Evolutionary conservation across 139 green algal genomes (phyloP).

Genomic region (Ettlia oleoabundans): DNA sequence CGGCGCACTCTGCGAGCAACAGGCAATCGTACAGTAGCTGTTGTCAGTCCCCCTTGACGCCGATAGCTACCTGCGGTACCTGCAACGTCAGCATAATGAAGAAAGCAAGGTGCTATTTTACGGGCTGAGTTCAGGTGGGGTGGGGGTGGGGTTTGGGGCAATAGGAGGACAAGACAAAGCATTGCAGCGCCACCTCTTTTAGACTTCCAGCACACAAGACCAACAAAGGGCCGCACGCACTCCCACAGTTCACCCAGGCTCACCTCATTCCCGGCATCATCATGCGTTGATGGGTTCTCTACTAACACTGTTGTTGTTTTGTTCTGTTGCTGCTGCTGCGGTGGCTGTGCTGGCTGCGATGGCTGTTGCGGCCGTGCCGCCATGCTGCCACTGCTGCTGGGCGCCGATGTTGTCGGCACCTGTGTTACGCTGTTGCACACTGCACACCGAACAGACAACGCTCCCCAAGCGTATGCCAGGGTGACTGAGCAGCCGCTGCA

Average conservation of each 20-base stretch:
- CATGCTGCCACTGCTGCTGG: neutral
- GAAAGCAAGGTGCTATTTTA: too few species aligned
- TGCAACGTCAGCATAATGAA: constrained; percentile 6
- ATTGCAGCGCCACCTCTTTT: too few species aligned
- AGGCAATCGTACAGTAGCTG: too few species aligned
- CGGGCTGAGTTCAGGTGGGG: too few species aligned
- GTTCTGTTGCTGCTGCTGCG: constrained; percentile 17
- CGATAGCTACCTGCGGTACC: constrained; percentile 21
- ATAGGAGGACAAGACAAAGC: too few species aligned
- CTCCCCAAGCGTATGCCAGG: constrained; percentile 90
- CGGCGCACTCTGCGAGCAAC: neutral
- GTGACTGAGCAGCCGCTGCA: constrained; percentile 89
- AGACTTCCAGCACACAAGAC: too few species aligned
- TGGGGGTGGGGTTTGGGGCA: neutral
- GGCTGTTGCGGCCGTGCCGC: neutral
- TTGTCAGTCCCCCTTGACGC: neutral
- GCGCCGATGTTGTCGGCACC: neutral
- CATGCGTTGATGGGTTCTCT: neutral
- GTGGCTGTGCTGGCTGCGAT: neutral
- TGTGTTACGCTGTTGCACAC: constrained; percentile 90
- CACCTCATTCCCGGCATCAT: too few species aligned
- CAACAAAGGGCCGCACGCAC: too few species aligned
- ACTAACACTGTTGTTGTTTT: neutral
- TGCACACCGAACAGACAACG: constrained; percentile 90
- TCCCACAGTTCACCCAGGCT: too few species aligned